Percentiles rank a stretch among this genome's conserved stretches.
Evolutionary conservation across 1,139 yeast genomes (phyloP).

Genomic region (Pichia sp.): DNA sequence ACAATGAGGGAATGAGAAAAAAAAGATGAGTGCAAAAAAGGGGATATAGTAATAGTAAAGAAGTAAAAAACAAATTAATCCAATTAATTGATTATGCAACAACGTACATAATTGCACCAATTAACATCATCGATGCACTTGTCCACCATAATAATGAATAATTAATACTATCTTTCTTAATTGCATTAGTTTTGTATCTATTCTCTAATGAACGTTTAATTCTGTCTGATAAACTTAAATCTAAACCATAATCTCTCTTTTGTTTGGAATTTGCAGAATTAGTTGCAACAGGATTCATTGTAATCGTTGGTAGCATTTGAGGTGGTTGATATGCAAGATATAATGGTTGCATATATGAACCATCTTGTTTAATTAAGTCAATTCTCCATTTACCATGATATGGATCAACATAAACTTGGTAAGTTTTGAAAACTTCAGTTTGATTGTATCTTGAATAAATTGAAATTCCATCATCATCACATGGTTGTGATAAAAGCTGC

Average conservation of each 20-base stretch:
- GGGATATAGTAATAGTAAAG: neutral
- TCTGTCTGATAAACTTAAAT: conserved; percentile 27
- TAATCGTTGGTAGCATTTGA: conserved; percentile 87
- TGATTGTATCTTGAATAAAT: conserved; percentile 68
- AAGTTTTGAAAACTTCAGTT: conserved; percentile 52
- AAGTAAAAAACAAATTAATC: neutral
- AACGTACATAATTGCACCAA: conserved; percentile 32
- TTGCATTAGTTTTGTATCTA: conserved; percentile 71
- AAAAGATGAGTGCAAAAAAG: neutral
- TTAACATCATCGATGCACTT: conserved; percentile 35
- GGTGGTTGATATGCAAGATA: conserved; percentile 92
- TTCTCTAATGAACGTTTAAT: conserved; percentile 74
- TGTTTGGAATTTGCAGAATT: conserved; percentile 23
- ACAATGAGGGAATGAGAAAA: neutral
- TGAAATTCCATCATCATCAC: conserved; percentile 52
- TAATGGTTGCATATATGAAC: conserved; percentile 76
- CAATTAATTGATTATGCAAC: neutral
- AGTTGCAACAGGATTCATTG: conserved; percentile 74
- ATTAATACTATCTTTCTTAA: conserved; percentile 38
- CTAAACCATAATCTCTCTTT: conserved; percentile 13
- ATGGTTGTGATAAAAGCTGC: conserved; percentile 83
- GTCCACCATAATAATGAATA: conserved; percentile 48
- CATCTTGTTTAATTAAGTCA: conserved; percentile 74
- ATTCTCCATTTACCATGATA: conserved; percentile 80
- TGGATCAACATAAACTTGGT: conserved; percentile 55